These are phyloP conservation scores for Verticillium tricorpus DNA, from an alignment of 2,329 filamentous ascomycete species.

Conservation along the genomic window DNA sequence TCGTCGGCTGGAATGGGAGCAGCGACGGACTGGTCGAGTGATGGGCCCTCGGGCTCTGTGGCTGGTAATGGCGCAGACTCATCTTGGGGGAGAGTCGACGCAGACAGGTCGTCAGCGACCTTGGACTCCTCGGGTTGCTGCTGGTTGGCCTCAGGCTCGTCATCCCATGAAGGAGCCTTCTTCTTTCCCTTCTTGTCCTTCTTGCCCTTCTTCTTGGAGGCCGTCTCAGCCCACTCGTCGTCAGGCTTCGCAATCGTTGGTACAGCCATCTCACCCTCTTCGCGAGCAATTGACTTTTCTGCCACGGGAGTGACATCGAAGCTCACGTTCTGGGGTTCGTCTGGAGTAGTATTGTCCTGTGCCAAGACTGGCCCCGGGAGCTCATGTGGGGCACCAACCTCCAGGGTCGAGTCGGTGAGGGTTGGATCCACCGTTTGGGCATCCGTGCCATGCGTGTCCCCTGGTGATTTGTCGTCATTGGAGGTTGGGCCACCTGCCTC, in stretches of 20 bases:
- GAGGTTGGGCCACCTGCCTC: background rate
- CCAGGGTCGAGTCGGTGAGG: slow-evolving; percentile 15
- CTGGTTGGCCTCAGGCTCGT: background rate
- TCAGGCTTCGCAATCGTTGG: slow-evolving; percentile 10
- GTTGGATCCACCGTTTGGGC: slow-evolving; percentile 12
- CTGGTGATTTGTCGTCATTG: slow-evolving; percentile 10
- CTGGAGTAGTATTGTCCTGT: slow-evolving; percentile 12
- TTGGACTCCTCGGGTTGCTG: background rate
- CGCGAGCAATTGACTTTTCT: background rate
- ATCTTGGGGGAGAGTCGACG: background rate
- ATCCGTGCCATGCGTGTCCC: slow-evolving; percentile 13
- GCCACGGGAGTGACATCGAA: slow-evolving; percentile 6
- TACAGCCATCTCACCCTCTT: slow-evolving; percentile 6
- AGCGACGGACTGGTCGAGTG: background rate
- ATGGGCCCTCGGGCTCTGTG: background rate
- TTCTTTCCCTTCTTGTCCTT: slow-evolving; percentile 21
- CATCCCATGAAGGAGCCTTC: background rate
- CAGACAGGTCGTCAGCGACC: background rate
- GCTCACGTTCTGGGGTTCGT: slow-evolving; percentile 11
- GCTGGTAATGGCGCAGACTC: background rate
- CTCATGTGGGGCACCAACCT: slow-evolving; percentile 10
- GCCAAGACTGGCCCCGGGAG: slow-evolving; percentile 12
- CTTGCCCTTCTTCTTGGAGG: slow-evolving; percentile 26
- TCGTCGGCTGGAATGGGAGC: background rate
- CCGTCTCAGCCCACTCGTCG: slow-evolving; percentile 21